Base-by-base conservation (phyloP, 2,329 filamentous ascomycete species). In the Fonsecaea erecta region DNA sequence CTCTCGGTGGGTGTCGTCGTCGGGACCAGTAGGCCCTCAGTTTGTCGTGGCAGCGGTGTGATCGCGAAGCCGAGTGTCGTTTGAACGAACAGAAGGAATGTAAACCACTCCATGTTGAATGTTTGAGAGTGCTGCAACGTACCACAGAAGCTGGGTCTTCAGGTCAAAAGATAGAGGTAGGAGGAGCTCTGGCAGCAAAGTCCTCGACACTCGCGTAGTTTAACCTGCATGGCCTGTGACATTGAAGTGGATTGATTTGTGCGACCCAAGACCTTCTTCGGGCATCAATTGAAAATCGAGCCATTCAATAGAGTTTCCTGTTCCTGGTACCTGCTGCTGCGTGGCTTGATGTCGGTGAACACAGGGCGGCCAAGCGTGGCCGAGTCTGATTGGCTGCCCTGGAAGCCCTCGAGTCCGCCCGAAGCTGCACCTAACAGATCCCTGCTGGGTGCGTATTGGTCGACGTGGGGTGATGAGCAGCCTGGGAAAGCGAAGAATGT, bases 251-350 rank as follows among this genome's bases (percentile, higher is more conserved):
- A 55, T 21, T 62, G 64, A 66, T 64, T 66, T 66, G 66, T 66
- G 67, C 51, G 67, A 64, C 59, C 30, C 21, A 52, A 46, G 40
- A 54, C 14, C 26, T 43, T 53, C 30, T 37, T 69, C 67, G 67
- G 67, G 64, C 67, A 69, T 67, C 67, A 69, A 69, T 58, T 28
- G 60, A 53, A 57, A 34, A 60, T 61, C 40, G 18, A 30, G 59
- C 61, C 60, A 58, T 46, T 54, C 58, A 64, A 62, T 57, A 64
- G 35, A 54, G 43, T 54, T 62, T 34, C 26, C 57, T 32, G 57
- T 52, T 37, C 43, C 43, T 48, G 43, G 43, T 24, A 48, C 58
- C 48, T 61, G 48, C n/a, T 61, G 46, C 53, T 63, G 12, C 14
- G 32, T 64, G 37, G 35, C 57, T n/a, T 51, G 46, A 43, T 57